Evolutionary conservation across 2,329 filamentous ascomycete species (phyloP), one percentile per base, ranked within the genome.

Genomic region (Colletotrichum sp.): DNA sequence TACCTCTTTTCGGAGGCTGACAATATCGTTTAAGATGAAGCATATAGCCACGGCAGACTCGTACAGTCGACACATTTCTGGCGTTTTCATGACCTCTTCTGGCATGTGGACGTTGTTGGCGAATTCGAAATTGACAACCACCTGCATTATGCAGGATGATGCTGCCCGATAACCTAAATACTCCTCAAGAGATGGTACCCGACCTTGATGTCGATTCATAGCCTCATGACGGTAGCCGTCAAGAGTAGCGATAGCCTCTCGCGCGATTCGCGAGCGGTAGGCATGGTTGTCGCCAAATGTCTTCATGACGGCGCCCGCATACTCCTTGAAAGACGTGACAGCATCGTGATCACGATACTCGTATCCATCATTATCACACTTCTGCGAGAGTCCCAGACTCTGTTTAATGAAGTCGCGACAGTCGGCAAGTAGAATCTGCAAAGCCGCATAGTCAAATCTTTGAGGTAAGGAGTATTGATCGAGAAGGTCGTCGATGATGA

Each of bases 401-500:
- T 55, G 68, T 12, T 72, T 16, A 13, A 72, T 44, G n/a, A 75
- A 75, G 52, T 75, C 55, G 4, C 44, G 68, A 26, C 72, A 75
- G 63, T 75, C 68, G 10, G 55, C 30, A 4, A 75, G n/a, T 39
- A 75, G 52, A 15, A 75, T 32, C 12, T 75, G 63, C 26, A 75
- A 15, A 1, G 69, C 30, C 8, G 24, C 36, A 24, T 68, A 72
- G 55, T 75, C 63, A n/a, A 75, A 75, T n/a, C 62, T 72, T 5
- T 67, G 30, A 18, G 62, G 30, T n/a, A 75, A 32, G 1, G 72
- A 67, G 30, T 75, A 75, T 57, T 75, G 72, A 32, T 75, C 72
- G 1, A 72, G 55, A 55, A 75, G 66, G 21, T 72, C 72, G 26
- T 75, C 68, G 30, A 72, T 39, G 24, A 75, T 72, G 32, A 75